phyloP scores from a whole-genome alignment of 257 asterid genomes.

The Gentiana macrophylla region DNA sequence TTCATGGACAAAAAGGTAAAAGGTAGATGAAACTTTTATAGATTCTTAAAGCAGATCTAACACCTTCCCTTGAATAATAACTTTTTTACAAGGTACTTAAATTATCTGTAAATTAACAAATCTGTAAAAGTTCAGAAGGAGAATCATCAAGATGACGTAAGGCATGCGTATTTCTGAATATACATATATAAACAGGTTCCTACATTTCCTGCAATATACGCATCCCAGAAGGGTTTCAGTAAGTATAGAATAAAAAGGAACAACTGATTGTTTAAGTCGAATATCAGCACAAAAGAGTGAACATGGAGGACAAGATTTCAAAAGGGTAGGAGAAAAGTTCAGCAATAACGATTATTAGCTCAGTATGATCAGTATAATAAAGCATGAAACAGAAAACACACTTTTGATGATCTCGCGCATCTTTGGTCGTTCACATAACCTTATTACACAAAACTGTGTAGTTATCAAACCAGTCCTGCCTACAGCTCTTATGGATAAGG shows the following conservation, averaged over 20 bases:
- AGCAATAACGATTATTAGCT: background rate
- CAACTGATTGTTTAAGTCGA: background rate
- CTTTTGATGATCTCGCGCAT: too few relatives aligned
- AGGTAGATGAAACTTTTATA: conserved; percentile 24
- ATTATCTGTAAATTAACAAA: conserved; percentile 6
- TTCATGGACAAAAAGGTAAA: conserved; percentile 41
- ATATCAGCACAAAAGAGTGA: background rate
- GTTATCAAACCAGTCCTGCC: too few relatives aligned
- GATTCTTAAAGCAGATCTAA: conserved; percentile 13
- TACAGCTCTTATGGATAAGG: too few relatives aligned
- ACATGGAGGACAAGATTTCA: background rate
- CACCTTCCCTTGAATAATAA: background rate
- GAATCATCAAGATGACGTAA: background rate
- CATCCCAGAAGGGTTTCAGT: background rate
- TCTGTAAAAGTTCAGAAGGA: background rate
- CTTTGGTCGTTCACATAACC: too few relatives aligned
- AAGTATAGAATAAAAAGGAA: background rate
- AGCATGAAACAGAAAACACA: too few relatives aligned
- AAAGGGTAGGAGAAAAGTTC: too few relatives aligned
- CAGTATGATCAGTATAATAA: too few relatives aligned
- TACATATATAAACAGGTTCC: background rate
- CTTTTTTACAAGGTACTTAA: conserved; percentile 8
- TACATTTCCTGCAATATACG: background rate
- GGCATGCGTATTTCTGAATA: conserved; percentile 1
- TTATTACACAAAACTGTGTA: too few relatives aligned